Percentiles rank a stretch among this genome's conserved stretches.
phyloP scores from a whole-genome alignment of 148 eudicot genomes.

The Cornus controversa region DNA sequence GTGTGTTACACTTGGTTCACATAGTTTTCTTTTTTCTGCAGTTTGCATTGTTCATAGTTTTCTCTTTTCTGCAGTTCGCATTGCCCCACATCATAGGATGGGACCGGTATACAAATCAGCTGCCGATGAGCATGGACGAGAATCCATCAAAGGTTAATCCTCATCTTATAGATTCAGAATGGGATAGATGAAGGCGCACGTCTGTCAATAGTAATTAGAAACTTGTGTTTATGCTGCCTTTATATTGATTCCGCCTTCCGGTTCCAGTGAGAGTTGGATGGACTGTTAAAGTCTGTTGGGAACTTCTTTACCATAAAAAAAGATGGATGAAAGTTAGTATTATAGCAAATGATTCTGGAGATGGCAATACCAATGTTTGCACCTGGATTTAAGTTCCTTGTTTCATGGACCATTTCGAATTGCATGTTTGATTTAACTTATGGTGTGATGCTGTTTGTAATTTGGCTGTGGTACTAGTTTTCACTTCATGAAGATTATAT shows the following conservation, averaged over 20 bases:
- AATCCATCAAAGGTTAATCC: slow-evolving; percentile 19
- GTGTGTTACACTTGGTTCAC: not conserved
- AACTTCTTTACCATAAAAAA: not conserved
- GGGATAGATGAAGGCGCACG: slow-evolving; percentile 41
- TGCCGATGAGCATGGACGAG: slow-evolving; percentile 2
- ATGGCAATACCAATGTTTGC: not conserved
- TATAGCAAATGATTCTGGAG: not conserved
- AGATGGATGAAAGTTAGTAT: not conserved
- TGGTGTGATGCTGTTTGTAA: not conserved
- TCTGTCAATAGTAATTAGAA: not conserved
- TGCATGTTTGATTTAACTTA: not conserved
- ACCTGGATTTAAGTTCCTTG: not conserved
- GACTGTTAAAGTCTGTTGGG: not conserved
- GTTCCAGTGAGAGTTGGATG: slow-evolving; percentile 47
- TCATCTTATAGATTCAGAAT: slow-evolving; percentile 32
- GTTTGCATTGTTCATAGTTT: too few species aligned
- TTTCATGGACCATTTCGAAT: not conserved
- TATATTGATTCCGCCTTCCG: slow-evolving; percentile 14
- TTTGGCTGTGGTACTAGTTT: not conserved
- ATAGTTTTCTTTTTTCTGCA: slow-evolving; percentile 4
- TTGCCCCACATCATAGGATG: slow-evolving; percentile 64
- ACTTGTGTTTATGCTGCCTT: too few species aligned
- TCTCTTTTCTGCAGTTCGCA: slow-evolving; percentile 40
- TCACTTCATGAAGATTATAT: too few species aligned
- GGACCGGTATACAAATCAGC: slow-evolving; percentile 34